These are phyloP conservation scores for Vanrija humicola DNA, from an alignment of 1,284 basidiomycete species.

Conservation along the genomic window DNA sequence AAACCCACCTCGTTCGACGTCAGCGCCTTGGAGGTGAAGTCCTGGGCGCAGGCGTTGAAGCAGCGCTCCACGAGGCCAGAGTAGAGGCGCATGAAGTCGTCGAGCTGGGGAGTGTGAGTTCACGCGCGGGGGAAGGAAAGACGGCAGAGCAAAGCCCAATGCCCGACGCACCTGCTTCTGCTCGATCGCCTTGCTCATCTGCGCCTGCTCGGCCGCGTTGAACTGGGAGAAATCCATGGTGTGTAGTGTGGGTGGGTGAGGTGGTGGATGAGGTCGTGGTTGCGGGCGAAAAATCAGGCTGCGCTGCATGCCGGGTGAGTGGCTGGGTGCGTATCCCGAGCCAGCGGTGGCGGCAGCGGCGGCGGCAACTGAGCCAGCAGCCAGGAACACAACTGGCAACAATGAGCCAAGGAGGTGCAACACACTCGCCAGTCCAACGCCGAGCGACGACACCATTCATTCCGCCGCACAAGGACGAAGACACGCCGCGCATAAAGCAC, in stretches of 20 bases:
- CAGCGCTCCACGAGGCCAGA: slow-evolving; percentile 94
- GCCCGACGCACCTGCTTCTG: slow-evolving; percentile 72
- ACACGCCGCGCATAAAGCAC: too few species aligned
- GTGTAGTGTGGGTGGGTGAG: slow-evolving; percentile 3
- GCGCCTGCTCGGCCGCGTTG: slow-evolving; percentile 79
- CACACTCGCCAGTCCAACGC: too few species aligned
- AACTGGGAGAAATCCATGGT: slow-evolving; percentile 81
- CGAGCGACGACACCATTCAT: too few species aligned
- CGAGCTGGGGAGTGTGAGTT: slow-evolving; percentile 63
- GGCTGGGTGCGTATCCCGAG: not conserved
- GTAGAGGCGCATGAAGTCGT: slow-evolving; percentile 95
- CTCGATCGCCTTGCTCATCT: slow-evolving; percentile 82
- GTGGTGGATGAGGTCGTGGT: not conserved
- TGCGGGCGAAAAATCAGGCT: not conserved
- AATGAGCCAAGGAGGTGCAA: not conserved
- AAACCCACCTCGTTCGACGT: slow-evolving; percentile 81
- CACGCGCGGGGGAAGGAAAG: too few species aligned
- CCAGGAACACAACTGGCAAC: not conserved
- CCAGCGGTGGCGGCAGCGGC: not conserved
- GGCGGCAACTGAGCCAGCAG: not conserved
- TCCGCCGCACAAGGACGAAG: too few species aligned
- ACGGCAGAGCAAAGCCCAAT: not conserved
- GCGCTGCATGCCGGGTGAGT: not conserved
- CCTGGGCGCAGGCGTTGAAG: slow-evolving; percentile 91
- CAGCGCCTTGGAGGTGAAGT: slow-evolving; percentile 92